Conservation (phyloP, 805 yeast species). For the Candida pseudofarinosa region DNA sequence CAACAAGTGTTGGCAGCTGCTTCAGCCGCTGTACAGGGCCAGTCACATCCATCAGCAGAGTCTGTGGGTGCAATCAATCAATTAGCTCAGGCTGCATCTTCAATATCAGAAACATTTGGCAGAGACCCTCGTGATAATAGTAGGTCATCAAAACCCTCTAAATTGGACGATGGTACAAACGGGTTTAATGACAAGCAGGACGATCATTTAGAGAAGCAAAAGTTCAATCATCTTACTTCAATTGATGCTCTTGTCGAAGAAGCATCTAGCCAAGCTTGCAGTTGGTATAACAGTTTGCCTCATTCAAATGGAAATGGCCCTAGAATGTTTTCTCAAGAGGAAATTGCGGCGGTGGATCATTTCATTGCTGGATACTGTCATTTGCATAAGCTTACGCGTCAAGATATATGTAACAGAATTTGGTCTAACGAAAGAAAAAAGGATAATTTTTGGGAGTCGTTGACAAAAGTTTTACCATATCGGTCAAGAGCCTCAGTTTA, state of each 20-base stretch:
- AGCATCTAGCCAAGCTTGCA: conserved; percentile 29
- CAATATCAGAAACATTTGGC: conserved; percentile 12
- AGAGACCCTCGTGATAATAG: conserved; percentile 4
- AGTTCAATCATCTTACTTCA: conserved; percentile 23
- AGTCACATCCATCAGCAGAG: conserved; percentile 8
- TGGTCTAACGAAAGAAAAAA: conserved; percentile 84
- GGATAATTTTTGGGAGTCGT: conserved; percentile 85
- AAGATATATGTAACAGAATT: conserved; percentile 73
- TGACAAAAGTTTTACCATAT: conserved; percentile 75
- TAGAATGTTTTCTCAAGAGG: conserved; percentile 56
- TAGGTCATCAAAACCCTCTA: conserved; percentile 5
- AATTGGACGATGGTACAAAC: conserved; percentile 4
- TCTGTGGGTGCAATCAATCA: conserved; percentile 23
- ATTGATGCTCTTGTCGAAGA: conserved; percentile 33
- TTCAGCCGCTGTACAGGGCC: conserved; percentile 20
- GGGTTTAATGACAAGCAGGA: conserved; percentile 5
- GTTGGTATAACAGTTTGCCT: conserved; percentile 32
- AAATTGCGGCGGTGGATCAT: conserved; percentile 64
- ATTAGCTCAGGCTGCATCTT: conserved; percentile 26
- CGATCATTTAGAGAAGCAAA: conserved; percentile 9
- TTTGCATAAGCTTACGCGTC: conserved; percentile 57
- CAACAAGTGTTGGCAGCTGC: conserved; percentile 28
- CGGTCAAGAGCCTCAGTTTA: conserved; percentile 87
- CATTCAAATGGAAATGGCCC: conserved; percentile 27
- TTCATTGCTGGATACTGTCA: conserved; percentile 68